phyloP scores from a whole-genome alignment of 2,329 filamentous ascomycete genomes.

The Emericellopsis atlantica region DNA sequence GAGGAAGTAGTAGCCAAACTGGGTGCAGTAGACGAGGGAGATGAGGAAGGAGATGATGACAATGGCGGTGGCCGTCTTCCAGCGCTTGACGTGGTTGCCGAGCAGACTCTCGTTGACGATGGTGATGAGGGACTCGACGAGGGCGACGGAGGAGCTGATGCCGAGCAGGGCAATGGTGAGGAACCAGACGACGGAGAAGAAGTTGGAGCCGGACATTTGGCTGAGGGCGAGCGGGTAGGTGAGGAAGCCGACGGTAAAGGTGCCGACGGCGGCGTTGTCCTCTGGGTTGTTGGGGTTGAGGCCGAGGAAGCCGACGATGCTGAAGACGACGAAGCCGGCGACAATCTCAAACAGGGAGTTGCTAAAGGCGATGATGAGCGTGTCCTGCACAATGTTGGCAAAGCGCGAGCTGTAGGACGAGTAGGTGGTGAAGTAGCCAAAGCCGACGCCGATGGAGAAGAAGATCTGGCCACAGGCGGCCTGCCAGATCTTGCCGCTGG shows the following conservation, averaged over 20 bases:
- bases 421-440: slow-evolving; percentile 46
- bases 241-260: slow-evolving; percentile 45
- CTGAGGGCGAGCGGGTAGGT: slow-evolving; percentile 42
- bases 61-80: slow-evolving; percentile 28
- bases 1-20: slow-evolving; percentile 38
- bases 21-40: slow-evolving; percentile 37
- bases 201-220: slow-evolving; percentile 43
- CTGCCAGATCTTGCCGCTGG: slow-evolving; percentile 28
- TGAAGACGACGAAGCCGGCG: slow-evolving; percentile 33
- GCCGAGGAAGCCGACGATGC: slow-evolving; percentile 35
- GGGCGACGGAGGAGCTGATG: slow-evolving; percentile 45
- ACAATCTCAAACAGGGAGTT: slow-evolving; percentile 46
- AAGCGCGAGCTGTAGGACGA: slow-evolving; percentile 45
- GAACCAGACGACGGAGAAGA: slow-evolving; percentile 45
- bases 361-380: slow-evolving; percentile 38
- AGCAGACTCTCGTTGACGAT: slow-evolving; percentile 29
- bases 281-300: slow-evolving; percentile 16
- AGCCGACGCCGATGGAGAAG: slow-evolving; percentile 45
- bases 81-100: slow-evolving; percentile 10
- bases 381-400: slow-evolving; percentile 47
- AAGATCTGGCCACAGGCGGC: slow-evolving; percentile 36
- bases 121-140: slow-evolving; percentile 41
- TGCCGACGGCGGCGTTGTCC: slow-evolving; percentile 24
- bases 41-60: slow-evolving; percentile 32
- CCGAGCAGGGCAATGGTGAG: slow-evolving; percentile 46